Evolutionary conservation across 768 basidiomycete species (phyloP).

Genomic region (Tricholoma bakamatsutake): DNA sequence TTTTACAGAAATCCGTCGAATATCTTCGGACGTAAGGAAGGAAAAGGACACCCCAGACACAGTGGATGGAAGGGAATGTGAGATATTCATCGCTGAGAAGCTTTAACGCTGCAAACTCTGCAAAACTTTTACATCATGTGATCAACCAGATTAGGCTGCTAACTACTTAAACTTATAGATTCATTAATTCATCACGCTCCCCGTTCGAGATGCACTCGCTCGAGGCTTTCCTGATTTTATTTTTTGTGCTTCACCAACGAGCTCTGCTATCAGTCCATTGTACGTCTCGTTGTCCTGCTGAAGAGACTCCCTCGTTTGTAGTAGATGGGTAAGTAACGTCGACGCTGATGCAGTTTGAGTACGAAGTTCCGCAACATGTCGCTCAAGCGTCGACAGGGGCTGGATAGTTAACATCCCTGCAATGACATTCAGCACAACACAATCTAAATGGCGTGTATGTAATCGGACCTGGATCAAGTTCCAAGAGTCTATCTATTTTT

Average conservation of each 20-base stretch:
- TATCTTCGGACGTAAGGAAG: slow-evolving; percentile 82
- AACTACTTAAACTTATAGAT: too few species aligned
- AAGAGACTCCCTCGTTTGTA: slow-evolving; percentile 75
- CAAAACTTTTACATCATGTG: background rate
- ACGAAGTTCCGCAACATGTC: slow-evolving; percentile 61
- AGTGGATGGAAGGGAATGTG: slow-evolving; percentile 81
- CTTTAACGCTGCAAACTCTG: background rate
- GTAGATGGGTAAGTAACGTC: slow-evolving; percentile 67
- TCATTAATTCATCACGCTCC: slow-evolving; percentile 38
- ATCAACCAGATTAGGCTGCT: too few species aligned
- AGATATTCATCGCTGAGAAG: slow-evolving; percentile 72
- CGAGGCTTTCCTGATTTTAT: slow-evolving; percentile 61
- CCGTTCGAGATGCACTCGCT: slow-evolving; percentile 35
- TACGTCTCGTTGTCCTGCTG: slow-evolving; percentile 89
- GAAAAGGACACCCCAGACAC: slow-evolving; percentile 88
- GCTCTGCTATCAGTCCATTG: slow-evolving; percentile 84
- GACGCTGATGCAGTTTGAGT: slow-evolving; percentile 73
- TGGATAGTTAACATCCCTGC: slow-evolving; percentile 69
- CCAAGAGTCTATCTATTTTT: slow-evolving; percentile 62
- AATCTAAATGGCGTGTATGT: background rate
- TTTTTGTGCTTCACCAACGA: slow-evolving; percentile 90
- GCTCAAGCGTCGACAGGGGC: slow-evolving; percentile 61
- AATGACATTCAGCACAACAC: background rate
- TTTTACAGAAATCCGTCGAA: slow-evolving; percentile 94
- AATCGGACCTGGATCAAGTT: slow-evolving; percentile 57